Base-by-base conservation (phyloP, 1,284 basidiomycete species). In the Athelia sp. region DNA sequence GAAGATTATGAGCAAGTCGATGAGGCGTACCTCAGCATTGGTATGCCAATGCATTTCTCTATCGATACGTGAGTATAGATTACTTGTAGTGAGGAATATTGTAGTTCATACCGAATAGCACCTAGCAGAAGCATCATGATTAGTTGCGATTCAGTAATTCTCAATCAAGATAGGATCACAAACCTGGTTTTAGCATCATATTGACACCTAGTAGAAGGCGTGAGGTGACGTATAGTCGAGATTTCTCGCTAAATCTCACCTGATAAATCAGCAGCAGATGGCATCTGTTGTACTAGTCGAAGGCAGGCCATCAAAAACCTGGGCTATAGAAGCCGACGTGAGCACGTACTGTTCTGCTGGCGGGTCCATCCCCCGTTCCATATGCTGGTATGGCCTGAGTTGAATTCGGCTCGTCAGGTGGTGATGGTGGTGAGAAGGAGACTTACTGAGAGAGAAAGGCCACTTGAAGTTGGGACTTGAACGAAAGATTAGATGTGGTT, bases 31-130 rank as follows among this genome's bases (percentile, higher is more conserved):
- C 70, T 89, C 87, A 24, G 78, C 70, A 3, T 78, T 81, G 49
- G 72, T 78, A 61, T 90, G 85, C 85, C 86, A 87, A 58, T 88
- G 86, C 23, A 88, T 71, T 61, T 90, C 85, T 17, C 84, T 83
- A 52, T 48, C 51, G n/a, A 50, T 11, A 32, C 4, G 26, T 4
- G 26, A 4, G 22, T 34, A 44, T 21, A 29, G 13, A 17, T 35
- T 26, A 31, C 26, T 13, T 17, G 34, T 10, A 43, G 15, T 35
- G 24, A 21, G 11, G 18, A 44, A 4, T 34, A 4, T 15, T 55
- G 70, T 36, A n/a, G n/a, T n/a, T n/a, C n/a, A n/a, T 57, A 82
- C 82, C 83, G 76, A 58, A 85, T 69, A 1, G 79, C 79, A 10
- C 84, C 85, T 79, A 10, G 85, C 84, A 35, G 81, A 81, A 67